Percentiles rank a stretch among this genome's conserved stretches.
phyloP scores from a whole-genome alignment of 495 filamentous ascomycete genomes.

The Xylaria venustula region DNA sequence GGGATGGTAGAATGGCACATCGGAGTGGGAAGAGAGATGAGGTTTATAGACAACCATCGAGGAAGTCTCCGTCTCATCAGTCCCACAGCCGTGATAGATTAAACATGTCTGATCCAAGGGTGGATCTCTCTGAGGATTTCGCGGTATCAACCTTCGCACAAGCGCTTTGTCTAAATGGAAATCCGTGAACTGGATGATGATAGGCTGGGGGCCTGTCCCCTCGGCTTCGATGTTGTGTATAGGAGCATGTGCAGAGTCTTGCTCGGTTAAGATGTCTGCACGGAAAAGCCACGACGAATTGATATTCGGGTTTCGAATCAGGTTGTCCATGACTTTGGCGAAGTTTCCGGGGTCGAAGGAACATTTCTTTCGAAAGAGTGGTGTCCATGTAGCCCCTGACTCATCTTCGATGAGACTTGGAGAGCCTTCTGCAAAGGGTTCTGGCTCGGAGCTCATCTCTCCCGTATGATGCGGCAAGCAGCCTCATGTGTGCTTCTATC shows the following conservation, averaged over 20 bases:
- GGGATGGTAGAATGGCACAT: conserved; percentile 87
- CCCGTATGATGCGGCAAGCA: not conserved
- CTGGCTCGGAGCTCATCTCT: conserved; percentile 29
- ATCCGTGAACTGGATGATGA: conserved; percentile 43
- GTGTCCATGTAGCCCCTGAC: conserved; percentile 43
- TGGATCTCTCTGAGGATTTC: conserved; percentile 73
- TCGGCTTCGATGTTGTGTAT: conserved; percentile 1
- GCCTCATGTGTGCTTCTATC: not conserved
- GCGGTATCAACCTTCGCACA: conserved; percentile 72
- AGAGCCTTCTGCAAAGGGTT: conserved; percentile 34
- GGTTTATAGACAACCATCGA: conserved; percentile 77
- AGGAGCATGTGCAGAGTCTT: conserved; percentile 26
- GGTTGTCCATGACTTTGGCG: conserved; percentile 63
- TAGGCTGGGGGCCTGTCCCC: conserved; percentile 29
- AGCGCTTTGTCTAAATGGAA: conserved; percentile 60
- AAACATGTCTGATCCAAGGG: conserved; percentile 78
- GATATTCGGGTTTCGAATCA: conserved; percentile 83
- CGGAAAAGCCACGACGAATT: conserved; percentile 80
- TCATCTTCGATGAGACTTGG: conserved; percentile 29
- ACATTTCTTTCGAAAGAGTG: conserved; percentile 51
- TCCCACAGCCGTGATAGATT: conserved; percentile 48
- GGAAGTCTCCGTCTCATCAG: conserved; percentile 21
- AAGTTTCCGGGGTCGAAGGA: conserved; percentile 61
- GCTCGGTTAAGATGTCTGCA: conserved; percentile 72
- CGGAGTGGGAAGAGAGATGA: conserved; percentile 58